These are phyloP conservation scores for Zelonia costaricensis DNA, from an alignment of 208 protist species.

Conservation along the genomic window DNA sequence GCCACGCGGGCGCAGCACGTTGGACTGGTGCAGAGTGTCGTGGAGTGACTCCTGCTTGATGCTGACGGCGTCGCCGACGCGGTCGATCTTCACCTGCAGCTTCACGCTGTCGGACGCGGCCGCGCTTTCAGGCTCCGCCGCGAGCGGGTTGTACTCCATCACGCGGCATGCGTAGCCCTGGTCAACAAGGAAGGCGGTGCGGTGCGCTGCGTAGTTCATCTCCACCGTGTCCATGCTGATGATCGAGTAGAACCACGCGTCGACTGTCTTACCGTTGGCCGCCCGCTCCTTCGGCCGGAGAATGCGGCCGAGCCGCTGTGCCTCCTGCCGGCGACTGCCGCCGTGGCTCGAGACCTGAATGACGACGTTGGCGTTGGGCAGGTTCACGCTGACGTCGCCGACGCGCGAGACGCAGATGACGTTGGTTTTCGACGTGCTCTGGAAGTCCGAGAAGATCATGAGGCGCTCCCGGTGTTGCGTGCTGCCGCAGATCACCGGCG, in stretches of 20 bases:
- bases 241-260: conserved; percentile 99
- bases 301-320: conserved; percentile 97
- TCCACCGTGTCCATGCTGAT: conserved; percentile 98
- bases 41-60: conserved; percentile 79
- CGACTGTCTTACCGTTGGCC: conserved; percentile 81
- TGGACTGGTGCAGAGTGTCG: conserved; percentile 28
- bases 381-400: conserved; percentile 98
- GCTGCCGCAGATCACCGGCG: conserved; percentile 94
- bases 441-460: conserved; percentile 94
- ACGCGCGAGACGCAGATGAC: conserved; percentile 97
- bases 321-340: conserved; percentile 95
- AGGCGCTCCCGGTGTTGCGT: conserved; percentile 93
- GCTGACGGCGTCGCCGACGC: conserved; percentile 63
- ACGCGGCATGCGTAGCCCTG: conserved; percentile 90
- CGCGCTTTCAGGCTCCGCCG: neutral
- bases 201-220: conserved; percentile 96
- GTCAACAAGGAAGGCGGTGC: conserved; percentile 98
- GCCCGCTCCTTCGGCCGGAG: conserved; percentile 86
- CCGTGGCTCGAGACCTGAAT: conserved; percentile 99
- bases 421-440: conserved; percentile 87
- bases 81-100: conserved; percentile 19
- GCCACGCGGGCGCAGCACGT: conserved; percentile 11
- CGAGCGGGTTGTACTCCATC: conserved; percentile 64
- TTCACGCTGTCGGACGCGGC: conserved; percentile 6
- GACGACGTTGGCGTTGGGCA: conserved; percentile 99